phyloP scores from a whole-genome alignment of 345 rosid species.

The Camelina neglecta region DNA sequence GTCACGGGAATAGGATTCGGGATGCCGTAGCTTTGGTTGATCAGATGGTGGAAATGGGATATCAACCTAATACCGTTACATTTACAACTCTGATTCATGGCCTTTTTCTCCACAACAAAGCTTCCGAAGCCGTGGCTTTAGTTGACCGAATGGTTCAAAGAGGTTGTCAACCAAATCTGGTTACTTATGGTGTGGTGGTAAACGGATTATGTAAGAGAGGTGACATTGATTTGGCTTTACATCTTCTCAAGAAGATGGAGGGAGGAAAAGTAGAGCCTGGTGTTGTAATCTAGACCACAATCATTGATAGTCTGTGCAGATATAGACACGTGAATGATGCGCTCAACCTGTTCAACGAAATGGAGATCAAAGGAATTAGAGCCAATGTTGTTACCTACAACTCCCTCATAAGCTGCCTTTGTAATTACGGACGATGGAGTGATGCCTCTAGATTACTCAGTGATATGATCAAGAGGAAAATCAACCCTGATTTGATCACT shows the following conservation, averaged over 20 bases:
- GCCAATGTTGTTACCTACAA: neutral
- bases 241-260: conserved; percentile 8
- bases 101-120: neutral
- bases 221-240: neutral
- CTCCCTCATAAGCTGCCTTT: conserved; percentile 14
- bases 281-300: neutral
- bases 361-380: neutral
- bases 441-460: neutral
- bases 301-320: conserved; percentile 17
- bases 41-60: conserved; percentile 9
- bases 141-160: accelerated
- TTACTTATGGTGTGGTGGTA: neutral
- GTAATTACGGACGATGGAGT: neutral
- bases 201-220: conserved; percentile 15
- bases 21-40: conserved; percentile 1
- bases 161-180: neutral
- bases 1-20: neutral
- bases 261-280: no score
- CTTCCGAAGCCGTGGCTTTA: neutral
- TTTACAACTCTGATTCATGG: neutral
- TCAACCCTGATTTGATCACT: neutral
- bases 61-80: neutral
- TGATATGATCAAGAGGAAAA: conserved; percentile 1
- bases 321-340: neutral
- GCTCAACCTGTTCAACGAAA: neutral